phyloP scores from a whole-genome alignment of 176 grass and related monocot genomes.

The Aegilops tauschii region DNA sequence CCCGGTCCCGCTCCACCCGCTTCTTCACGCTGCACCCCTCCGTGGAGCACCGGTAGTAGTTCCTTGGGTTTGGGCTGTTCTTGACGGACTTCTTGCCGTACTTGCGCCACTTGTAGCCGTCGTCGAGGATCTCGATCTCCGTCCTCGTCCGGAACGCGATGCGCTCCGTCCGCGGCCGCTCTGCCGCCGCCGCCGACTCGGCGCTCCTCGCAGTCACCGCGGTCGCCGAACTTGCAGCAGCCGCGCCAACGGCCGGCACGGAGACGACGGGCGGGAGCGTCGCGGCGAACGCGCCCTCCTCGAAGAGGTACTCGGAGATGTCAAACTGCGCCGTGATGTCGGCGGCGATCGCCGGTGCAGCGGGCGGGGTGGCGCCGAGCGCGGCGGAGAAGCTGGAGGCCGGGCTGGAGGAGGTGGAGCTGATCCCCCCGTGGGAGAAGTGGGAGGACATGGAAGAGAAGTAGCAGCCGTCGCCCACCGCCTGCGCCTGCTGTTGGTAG shows the following conservation, averaged over 20 bases:
- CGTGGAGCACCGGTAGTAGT: slow-evolving; percentile 98
- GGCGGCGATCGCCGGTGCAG: background rate
- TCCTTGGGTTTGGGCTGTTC: slow-evolving; percentile 97
- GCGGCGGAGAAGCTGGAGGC: slow-evolving; percentile 57
- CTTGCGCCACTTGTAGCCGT: slow-evolving; percentile 97
- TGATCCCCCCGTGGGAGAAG: slow-evolving; percentile 47
- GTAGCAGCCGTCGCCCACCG: slow-evolving; percentile 24
- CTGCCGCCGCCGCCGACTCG: slow-evolving; percentile 18
- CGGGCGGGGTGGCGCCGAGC: background rate
- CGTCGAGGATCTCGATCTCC: slow-evolving; percentile 78
- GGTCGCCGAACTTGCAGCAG: too few relatives aligned
- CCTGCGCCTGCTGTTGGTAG: slow-evolving; percentile 44
- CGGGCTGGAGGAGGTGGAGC: slow-evolving; percentile 33
- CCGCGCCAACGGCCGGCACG: too few relatives aligned
- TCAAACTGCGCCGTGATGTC: slow-evolving; percentile 44
- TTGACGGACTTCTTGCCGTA: slow-evolving; percentile 99
- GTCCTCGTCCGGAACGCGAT: slow-evolving; percentile 89
- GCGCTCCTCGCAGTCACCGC: slow-evolving; percentile 20
- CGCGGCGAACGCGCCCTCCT: slow-evolving; percentile 32
- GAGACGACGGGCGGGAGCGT: background rate
- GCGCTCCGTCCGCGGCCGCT: slow-evolving; percentile 57
- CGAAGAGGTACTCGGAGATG: slow-evolving; percentile 59
- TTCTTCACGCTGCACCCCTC: slow-evolving; percentile 97
- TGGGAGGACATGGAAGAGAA: slow-evolving; percentile 35
- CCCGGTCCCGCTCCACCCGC: slow-evolving; percentile 87